These are phyloP conservation scores for Thelonectria olida DNA, from an alignment of 2,329 filamentous ascomycete genomes.

Conservation along the genomic window DNA sequence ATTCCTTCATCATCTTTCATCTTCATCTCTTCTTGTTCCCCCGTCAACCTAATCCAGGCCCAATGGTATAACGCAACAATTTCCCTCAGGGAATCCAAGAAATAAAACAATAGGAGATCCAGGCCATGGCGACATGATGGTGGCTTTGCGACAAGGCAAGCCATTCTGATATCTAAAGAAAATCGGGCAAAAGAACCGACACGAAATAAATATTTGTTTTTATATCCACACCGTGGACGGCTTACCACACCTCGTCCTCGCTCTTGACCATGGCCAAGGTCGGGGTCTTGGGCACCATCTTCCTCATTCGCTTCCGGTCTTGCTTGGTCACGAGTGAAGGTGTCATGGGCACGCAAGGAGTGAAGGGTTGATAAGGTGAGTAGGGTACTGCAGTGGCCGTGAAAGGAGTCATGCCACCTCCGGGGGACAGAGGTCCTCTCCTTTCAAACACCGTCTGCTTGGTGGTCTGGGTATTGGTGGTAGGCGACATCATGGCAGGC, in stretches of 20 bases:
- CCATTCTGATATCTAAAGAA: slow-evolving; percentile 40
- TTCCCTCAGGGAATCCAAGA: slow-evolving; percentile 13
- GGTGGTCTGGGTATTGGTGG: slow-evolving; percentile 56
- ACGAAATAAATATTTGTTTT: slow-evolving; percentile 20
- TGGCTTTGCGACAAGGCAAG: slow-evolving; percentile 17
- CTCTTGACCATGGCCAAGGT: slow-evolving; percentile 69
- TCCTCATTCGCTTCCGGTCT: slow-evolving; percentile 75
- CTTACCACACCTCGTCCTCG: slow-evolving; percentile 72
- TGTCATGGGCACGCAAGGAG: slow-evolving; percentile 78
- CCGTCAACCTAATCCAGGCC: background rate
- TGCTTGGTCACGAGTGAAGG: slow-evolving; percentile 77
- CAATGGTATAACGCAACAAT: slow-evolving; percentile 21
- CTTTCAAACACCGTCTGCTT: slow-evolving; percentile 74
- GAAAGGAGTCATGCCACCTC: slow-evolving; percentile 68
- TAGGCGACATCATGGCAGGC: slow-evolving; percentile 62
- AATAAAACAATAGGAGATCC: slow-evolving; percentile 9
- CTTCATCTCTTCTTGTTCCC: slow-evolving; percentile 6
- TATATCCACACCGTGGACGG: slow-evolving; percentile 7
- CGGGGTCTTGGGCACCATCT: slow-evolving; percentile 70
- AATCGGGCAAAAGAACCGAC: slow-evolving; percentile 17
- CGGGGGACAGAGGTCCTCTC: slow-evolving; percentile 62
- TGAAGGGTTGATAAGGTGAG: slow-evolving; percentile 82
- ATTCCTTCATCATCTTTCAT: slow-evolving; percentile 1
- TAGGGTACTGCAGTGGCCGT: slow-evolving; percentile 74
- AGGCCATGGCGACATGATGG: slow-evolving; percentile 38